Conservation (phyloP, 2,329 filamentous ascomycete genomes). For the Colletotrichum magnum region DNA sequence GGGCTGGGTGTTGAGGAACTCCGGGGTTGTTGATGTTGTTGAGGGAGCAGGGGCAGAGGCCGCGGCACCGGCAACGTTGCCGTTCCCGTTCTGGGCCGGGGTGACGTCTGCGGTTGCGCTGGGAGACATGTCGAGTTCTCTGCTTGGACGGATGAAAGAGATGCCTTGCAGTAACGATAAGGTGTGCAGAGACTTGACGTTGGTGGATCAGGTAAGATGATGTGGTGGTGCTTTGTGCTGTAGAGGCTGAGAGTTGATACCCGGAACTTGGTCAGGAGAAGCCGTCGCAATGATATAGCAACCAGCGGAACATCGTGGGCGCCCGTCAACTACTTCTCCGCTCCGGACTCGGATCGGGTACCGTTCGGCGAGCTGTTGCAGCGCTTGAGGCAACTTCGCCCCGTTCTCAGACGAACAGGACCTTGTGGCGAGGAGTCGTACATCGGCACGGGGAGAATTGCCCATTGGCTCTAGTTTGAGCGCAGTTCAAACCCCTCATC, state of each 20-base stretch:
- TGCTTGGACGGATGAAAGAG: neutral
- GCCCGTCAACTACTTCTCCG: neutral
- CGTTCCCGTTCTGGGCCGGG: slow-evolving; percentile 7
- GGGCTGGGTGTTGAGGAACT: slow-evolving; percentile 51
- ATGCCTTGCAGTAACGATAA: neutral
- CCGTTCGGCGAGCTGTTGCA: neutral
- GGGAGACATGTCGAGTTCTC: slow-evolving; percentile 24
- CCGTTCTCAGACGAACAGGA: neutral
- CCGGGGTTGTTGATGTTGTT: neutral
- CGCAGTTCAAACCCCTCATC: neutral
- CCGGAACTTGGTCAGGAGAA: neutral
- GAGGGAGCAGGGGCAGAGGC: neutral
- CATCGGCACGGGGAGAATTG: slow-evolving; percentile 4
- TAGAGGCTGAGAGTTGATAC: neutral
- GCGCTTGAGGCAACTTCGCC: neutral
- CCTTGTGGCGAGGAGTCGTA: neutral
- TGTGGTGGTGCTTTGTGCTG: neutral
- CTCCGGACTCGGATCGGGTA: neutral
- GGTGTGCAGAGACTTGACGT: neutral
- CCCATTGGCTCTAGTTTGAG: neutral
- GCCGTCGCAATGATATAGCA: slow-evolving; percentile 14
- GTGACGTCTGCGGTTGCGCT: slow-evolving; percentile 17
- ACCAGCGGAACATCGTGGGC: neutral
- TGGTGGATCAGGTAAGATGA: neutral
- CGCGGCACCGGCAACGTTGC: slow-evolving; percentile 6